Evolutionary conservation across 345 rosid species (phyloP).

Genomic region (Citrus maxima): DNA sequence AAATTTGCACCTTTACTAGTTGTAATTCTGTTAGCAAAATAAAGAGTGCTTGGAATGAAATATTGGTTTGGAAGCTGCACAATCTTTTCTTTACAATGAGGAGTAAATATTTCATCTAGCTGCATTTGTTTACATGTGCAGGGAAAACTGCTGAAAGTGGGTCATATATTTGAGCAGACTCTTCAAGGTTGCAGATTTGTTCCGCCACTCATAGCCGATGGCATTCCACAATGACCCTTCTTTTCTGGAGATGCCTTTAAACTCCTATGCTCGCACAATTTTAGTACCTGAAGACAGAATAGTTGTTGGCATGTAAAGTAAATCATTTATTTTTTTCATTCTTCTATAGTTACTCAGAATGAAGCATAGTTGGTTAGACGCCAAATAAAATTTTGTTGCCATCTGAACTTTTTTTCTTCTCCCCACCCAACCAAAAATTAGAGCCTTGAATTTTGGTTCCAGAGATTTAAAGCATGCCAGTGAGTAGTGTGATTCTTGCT

Average conservation of each 20-base stretch:
- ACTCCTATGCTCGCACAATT: neutral
- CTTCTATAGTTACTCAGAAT: neutral
- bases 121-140: slow-evolving; percentile 26
- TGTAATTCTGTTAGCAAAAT: neutral
- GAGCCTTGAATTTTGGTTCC: too few relatives aligned
- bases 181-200: slow-evolving; percentile 59
- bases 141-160: slow-evolving; percentile 73
- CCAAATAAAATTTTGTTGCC: neutral
- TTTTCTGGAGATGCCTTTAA: neutral
- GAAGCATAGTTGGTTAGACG: neutral
- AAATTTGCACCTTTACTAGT: neutral
- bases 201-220: slow-evolving; percentile 52
- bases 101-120: neutral
- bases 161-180: slow-evolving; percentile 91
- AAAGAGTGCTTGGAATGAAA: neutral
- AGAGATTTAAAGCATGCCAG: too few relatives aligned
- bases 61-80: neutral
- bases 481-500: too few relatives aligned
- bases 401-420: neutral
- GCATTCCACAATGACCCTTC: neutral
- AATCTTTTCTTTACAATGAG: neutral
- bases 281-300: neutral
- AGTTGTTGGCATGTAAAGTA: too few relatives aligned
- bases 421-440: too few relatives aligned
- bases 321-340: neutral